Evolutionary conservation across 2,329 filamentous ascomycete genomes (phyloP).

Genomic region (Apiospora aurea): DNA sequence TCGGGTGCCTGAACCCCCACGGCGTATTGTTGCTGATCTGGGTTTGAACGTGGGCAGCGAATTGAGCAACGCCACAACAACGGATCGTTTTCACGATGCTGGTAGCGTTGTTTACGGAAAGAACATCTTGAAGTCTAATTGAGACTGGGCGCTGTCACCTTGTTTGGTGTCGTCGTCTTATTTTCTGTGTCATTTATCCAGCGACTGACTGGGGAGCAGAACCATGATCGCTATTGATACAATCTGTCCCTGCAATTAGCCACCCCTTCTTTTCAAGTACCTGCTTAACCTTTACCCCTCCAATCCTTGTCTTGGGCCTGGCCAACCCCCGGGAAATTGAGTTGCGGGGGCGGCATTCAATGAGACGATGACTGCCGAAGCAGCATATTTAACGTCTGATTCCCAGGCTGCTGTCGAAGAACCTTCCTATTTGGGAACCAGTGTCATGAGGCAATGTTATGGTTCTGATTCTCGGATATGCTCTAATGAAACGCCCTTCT

Average conservation of each 20-base stretch:
- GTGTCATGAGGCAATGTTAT: neutral
- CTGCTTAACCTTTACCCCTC: constrained; percentile 3
- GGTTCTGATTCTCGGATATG: neutral
- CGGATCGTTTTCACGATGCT: neutral
- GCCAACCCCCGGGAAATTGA: neutral
- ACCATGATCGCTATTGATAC: neutral
- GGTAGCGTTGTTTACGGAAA: neutral
- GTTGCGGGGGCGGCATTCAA: constrained; percentile 11
- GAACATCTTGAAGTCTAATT: neutral
- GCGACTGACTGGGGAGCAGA: neutral
- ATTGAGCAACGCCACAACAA: neutral
- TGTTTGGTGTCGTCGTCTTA: neutral
- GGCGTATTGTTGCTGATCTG: neutral
- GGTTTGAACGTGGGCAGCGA: neutral
- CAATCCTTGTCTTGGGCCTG: neutral
- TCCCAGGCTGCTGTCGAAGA: neutral
- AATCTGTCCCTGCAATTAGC: constrained; percentile 13
- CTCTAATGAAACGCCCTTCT: neutral
- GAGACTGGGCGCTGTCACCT: neutral
- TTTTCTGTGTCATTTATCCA: neutral
- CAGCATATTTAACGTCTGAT: constrained; percentile 2
- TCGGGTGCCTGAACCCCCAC: neutral
- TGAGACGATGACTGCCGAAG: neutral
- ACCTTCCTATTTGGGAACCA: constrained; percentile 1
- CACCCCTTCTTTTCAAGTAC: neutral